Base-by-base conservation (phyloP, 2,329 filamentous ascomycete genomes). In the Aspergillus sp. region DNA sequence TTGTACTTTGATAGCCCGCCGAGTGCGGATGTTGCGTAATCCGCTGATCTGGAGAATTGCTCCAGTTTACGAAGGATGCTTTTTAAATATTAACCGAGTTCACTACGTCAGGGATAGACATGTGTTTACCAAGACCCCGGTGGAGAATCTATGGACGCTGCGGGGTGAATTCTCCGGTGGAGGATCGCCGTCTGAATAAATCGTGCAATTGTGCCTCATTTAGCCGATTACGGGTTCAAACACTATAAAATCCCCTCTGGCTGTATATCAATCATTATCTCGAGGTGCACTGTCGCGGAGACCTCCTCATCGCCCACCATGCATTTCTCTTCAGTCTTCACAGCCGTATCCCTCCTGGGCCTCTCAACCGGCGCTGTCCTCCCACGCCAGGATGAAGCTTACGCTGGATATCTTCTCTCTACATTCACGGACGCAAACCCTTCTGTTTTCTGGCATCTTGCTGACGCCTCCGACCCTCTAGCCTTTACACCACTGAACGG, bases 1-100 rank as follows among this genome's bases (percentile, higher is more conserved):
- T 44, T 65, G 27, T 62, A 57, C 40, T 61, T 61, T 24, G 63
- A 65, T 51, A 58, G 55, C 42, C 54, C 50, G 12, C 19, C 13
- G 5, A 17, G 40, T 6, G 47, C 45, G 6, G 54, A 46, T 30
- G 34, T 11, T 9, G 8, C 27, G 1, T 30, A 30, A 11, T 30
- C 3, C 2, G 7, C 5, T 24, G 24, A 24, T 24, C 6, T 24
- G 6, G 4, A 24, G 24, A 24, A 4, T 24, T 24, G 24, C 24
- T 24, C 24, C 24, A 24, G 6, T 24, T 24, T 24, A 24, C 24
- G 24, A 24, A 0, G 7, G 24, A 6, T 30, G 27, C 9, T 4
- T 12, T 30, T 1, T 1, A 30, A 11, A 11, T 30, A 30, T 11
- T 30, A 30, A 30, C 27, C 27, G 27, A 30, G 27, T 9, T 11